Conservation (phyloP, 805 yeast species). For the Yarrowia divulgata region DNA sequence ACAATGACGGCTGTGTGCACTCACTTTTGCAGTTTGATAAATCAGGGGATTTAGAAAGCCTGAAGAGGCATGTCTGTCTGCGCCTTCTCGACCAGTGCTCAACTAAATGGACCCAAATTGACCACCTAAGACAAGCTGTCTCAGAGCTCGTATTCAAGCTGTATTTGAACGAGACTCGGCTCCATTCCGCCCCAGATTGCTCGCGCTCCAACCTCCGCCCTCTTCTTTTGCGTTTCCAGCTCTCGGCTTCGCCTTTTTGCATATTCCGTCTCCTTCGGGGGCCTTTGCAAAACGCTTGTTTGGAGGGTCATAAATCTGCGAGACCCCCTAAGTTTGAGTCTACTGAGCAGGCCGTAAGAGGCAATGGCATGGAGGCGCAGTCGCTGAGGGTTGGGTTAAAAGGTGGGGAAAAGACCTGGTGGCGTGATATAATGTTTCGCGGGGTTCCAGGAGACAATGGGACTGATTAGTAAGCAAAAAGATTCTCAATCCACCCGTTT, state of each 20-base stretch:
- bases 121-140: conserved; percentile 8
- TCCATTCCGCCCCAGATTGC: conserved; percentile 2
- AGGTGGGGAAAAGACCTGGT: no score
- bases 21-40: no score
- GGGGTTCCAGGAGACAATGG: no score
- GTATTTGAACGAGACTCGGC: neutral
- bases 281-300: conserved; percentile 25
- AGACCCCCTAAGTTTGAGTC: conserved; percentile 29
- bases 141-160: conserved; percentile 13
- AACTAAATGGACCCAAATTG: no score
- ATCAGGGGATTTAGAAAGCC: no score
- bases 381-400: neutral
- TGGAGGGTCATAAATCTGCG: conserved; percentile 25
- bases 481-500: no score
- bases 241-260: neutral
- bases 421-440: no score
- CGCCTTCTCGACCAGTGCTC: no score
- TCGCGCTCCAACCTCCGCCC: neutral
- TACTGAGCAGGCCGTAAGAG: conserved; percentile 4
- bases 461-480: no score
- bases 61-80: no score
- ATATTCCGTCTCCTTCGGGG: conserved; percentile 15
- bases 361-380: conserved; percentile 33
- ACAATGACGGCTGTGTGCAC: no score
- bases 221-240: neutral